phyloP scores from a whole-genome alignment of 441 rosid species.

The Mallotus repandus region DNA sequence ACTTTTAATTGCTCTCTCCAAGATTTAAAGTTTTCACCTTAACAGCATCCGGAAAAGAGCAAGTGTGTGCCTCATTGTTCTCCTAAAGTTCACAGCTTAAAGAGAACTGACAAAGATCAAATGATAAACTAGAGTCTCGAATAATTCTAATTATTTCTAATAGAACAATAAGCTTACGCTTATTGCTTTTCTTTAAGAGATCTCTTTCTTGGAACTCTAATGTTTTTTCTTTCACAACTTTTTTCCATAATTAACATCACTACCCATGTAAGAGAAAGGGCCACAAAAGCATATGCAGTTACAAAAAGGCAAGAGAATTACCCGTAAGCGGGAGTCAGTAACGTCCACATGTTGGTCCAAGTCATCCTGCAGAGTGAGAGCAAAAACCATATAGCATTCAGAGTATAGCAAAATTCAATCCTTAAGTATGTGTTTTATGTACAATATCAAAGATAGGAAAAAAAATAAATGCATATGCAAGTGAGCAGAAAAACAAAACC shows the following conservation, averaged over 20 bases:
- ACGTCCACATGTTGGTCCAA: slow-evolving; percentile 89
- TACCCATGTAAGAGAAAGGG: background rate
- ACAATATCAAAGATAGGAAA: background rate
- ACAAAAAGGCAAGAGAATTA: slow-evolving; percentile 31
- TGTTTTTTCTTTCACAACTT: background rate
- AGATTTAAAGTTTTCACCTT: background rate
- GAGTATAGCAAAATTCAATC: background rate
- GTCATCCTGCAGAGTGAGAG: slow-evolving; percentile 66
- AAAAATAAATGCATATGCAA: background rate
- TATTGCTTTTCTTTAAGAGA: background rate
- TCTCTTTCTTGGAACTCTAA: background rate
- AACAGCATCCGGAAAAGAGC: background rate
- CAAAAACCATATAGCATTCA: slow-evolving; percentile 7
- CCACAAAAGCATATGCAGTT: background rate
- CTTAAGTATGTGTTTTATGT: background rate
- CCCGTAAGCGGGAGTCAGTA: slow-evolving; percentile 84
- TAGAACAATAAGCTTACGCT: background rate
- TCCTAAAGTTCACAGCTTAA: background rate
- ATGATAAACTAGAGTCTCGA: background rate
- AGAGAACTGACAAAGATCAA: background rate
- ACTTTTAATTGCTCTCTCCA: background rate
- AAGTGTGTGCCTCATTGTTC: background rate
- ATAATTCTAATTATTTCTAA: background rate
- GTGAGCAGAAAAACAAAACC: slow-evolving; percentile 18
- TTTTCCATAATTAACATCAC: background rate